Evolutionary conservation across 225 moss, liverwort and hornwort genomes (phyloP).

Genomic region (Thuidium tamariscinum): DNA sequence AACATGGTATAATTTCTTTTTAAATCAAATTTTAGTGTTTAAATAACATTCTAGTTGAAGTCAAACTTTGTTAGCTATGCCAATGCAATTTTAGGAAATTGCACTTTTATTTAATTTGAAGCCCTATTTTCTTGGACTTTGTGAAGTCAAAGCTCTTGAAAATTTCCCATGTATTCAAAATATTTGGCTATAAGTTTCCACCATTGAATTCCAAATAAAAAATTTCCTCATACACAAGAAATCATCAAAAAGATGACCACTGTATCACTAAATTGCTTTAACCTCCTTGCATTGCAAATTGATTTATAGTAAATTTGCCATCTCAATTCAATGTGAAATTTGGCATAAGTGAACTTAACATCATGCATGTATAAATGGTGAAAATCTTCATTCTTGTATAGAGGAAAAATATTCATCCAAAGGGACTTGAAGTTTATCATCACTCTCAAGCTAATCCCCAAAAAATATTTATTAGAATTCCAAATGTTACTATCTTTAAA

Average conservation of each 20-base stretch:
- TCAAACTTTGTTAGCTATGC: not conserved
- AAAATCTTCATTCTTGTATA: rapidly evolving
- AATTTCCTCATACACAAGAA: not conserved
- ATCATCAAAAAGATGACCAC: not conserved
- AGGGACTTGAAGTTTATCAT: rapidly evolving
- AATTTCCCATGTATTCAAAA: rapidly evolving
- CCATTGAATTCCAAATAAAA: rapidly evolving
- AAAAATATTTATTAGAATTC: not conserved
- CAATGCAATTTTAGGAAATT: rapidly evolving
- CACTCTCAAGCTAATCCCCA: rapidly evolving
- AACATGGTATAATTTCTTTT: not conserved
- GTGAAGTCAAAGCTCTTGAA: not conserved
- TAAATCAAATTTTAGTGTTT: too few species aligned
- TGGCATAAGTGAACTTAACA: not conserved
- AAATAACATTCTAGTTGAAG: not conserved
- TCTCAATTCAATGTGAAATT: not conserved
- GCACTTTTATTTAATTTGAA: not conserved
- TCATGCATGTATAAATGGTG: rapidly evolving
- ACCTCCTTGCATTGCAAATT: not conserved
- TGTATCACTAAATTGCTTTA: not conserved
- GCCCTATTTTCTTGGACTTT: rapidly evolving
- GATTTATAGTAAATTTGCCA: not conserved
- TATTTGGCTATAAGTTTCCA: rapidly evolving
- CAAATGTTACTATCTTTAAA: not conserved
- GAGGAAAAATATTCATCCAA: rapidly evolving